Conservation (phyloP, 148 eudicot species). For the Camellia granthamiana region DNA sequence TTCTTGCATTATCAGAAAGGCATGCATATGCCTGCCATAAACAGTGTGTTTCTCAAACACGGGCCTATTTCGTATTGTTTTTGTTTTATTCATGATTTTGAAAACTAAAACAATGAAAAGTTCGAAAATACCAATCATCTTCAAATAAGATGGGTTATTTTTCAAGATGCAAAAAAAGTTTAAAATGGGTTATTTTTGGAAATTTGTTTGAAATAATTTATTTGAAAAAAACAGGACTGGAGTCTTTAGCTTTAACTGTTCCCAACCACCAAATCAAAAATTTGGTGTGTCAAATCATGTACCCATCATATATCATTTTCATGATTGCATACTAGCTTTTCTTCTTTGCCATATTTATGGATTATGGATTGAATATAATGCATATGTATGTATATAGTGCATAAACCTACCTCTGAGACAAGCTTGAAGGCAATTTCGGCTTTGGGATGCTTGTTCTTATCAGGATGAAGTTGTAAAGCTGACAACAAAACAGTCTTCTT, state of each 20-base stretch:
- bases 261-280: no score
- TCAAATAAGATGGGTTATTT: no score
- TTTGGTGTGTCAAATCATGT: no score
- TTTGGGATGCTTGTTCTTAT: slow-evolving; percentile 80
- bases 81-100: not conserved
- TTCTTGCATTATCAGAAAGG: slow-evolving; percentile 45
- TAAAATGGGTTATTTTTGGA: no score
- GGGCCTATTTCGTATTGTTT: not conserved
- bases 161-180: no score
- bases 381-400: not conserved
- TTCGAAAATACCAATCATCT: not conserved
- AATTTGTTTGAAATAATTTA: no score
- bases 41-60: not conserved
- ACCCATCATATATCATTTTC: no score
- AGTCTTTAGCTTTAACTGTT: no score
- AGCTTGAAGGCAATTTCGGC: slow-evolving; percentile 86
- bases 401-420: slow-evolving; percentile 54
- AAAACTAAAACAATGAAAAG: not conserved
- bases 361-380: not conserved
- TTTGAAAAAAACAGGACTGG: no score
- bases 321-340: no score
- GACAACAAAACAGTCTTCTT: slow-evolving; percentile 11
- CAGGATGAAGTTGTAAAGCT: slow-evolving; percentile 84
- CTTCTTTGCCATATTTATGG: no score
- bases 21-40: slow-evolving; percentile 66